Percentiles rank a stretch among this genome's conserved stretches.
Conservation (phyloP, 176 grass and related monocot species). For the Neostapfia colusana region DNA sequence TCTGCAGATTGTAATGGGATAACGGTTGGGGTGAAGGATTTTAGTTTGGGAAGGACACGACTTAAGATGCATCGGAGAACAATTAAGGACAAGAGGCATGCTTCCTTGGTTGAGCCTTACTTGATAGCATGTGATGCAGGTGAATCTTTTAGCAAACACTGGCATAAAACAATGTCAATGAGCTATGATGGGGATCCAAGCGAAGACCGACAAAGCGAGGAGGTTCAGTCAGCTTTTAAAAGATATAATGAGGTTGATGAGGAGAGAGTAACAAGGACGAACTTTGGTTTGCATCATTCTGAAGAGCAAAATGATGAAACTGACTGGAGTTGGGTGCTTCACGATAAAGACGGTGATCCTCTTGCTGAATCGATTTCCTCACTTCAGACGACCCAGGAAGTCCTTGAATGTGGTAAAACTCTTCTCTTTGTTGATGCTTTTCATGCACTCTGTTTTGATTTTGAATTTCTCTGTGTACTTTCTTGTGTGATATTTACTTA, state of each 20-base stretch:
- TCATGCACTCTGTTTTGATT: neutral
- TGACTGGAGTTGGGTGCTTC: constrained; percentile 47
- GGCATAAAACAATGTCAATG: constrained; percentile 42
- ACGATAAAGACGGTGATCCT: constrained; percentile 52
- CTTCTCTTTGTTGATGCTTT: neutral
- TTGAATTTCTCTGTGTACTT: neutral
- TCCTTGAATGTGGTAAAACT: constrained; percentile 59
- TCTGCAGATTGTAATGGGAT: constrained; percentile 4
- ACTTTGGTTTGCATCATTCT: constrained; percentile 14
- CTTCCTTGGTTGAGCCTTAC: constrained; percentile 47
- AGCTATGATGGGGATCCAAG: constrained; percentile 42
- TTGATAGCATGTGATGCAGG: constrained; percentile 47
- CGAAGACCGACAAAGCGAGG: constrained; percentile 50
- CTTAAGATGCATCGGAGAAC: neutral
- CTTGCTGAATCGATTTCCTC: constrained; percentile 61
- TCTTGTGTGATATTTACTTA: neutral
- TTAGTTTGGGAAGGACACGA: constrained; percentile 1
- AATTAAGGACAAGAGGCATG: constrained; percentile 12
- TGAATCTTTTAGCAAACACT: constrained; percentile 23
- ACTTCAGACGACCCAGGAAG: constrained; percentile 65
- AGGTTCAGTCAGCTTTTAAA: constrained; percentile 55
- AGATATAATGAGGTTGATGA: constrained; percentile 38
- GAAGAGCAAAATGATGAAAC: constrained; percentile 54
- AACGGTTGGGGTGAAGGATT: constrained; percentile 42
- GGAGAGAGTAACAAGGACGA: constrained; percentile 31